Conservation (phyloP, 139 green algal species). For the Ulvella scutata region DNA sequence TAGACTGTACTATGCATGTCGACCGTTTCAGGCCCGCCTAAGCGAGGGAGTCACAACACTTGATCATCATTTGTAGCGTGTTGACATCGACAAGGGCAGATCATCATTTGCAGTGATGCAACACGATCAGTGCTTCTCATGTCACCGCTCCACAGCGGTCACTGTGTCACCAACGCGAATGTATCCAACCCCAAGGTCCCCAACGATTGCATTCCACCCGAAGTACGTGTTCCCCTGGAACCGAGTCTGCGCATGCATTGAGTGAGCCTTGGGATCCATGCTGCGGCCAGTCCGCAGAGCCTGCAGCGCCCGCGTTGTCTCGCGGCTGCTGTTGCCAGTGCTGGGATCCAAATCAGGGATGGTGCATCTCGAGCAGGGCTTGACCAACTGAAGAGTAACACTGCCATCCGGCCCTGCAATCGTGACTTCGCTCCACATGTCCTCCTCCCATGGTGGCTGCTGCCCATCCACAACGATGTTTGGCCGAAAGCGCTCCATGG, state of each 20-base stretch:
- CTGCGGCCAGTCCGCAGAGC: not conserved
- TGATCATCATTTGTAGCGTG: no score
- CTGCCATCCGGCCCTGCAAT: not conserved
- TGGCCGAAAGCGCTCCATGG: not conserved
- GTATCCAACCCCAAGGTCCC: not conserved
- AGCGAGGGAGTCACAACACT: no score
- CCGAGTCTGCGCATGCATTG: not conserved
- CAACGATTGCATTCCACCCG: conserved; percentile 9
- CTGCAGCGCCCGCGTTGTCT: not conserved
- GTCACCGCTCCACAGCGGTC: not conserved
- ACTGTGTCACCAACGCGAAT: not conserved
- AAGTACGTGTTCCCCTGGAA: conserved; percentile 3
- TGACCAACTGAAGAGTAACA: not conserved
- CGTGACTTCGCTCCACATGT: not conserved
- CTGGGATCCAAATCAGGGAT: not conserved
- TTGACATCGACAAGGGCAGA: no score
- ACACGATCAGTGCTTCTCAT: no score
- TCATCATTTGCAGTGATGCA: no score
- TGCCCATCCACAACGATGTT: not conserved
- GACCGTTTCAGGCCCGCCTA: no score
- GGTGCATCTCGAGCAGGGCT: not conserved
- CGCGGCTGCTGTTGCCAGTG: not conserved
- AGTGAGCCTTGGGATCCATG: not conserved
- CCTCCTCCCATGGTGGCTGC: not conserved
- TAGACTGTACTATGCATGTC: no score